These are phyloP conservation scores for Dendryphion nanum DNA, from an alignment of 2,329 filamentous ascomycete species.

Conservation along the genomic window DNA sequence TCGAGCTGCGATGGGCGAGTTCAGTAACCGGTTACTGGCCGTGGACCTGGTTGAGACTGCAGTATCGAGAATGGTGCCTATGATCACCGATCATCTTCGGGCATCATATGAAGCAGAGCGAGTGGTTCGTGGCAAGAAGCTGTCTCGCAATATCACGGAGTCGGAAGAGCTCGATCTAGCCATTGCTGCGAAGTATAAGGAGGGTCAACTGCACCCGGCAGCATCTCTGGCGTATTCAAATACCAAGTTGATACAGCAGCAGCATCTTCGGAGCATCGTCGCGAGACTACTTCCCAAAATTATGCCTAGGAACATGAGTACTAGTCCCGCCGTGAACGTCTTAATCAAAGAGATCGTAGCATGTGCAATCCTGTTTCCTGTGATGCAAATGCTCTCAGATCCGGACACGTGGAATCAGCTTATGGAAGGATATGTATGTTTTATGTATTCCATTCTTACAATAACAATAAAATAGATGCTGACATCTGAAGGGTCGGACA, in stretches of 20 bases:
- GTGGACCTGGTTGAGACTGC: conserved; percentile 82
- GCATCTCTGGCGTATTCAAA: conserved; percentile 81
- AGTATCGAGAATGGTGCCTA: conserved; percentile 79
- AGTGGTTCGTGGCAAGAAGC: conserved; percentile 78
- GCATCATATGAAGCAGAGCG: conserved; percentile 91
- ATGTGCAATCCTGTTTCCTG: conserved; percentile 82
- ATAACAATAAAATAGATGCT: conserved; percentile 7
- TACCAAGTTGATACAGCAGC: conserved; percentile 80
- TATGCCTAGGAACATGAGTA: conserved; percentile 70
- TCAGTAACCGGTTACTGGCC: conserved; percentile 70
- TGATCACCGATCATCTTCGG: conserved; percentile 82
- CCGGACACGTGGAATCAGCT: conserved; percentile 98
- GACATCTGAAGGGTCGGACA: conserved; percentile 60
- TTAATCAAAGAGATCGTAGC: conserved; percentile 87
- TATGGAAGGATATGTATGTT: conserved; percentile 72
- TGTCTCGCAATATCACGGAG: conserved; percentile 88
- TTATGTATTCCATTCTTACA: conserved; percentile 17
- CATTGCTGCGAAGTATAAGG: conserved; percentile 89
- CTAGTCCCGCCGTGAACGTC: conserved; percentile 76
- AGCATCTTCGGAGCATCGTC: conserved; percentile 77
- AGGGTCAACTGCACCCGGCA: conserved; percentile 84
- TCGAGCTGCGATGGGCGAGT: conserved; percentile 66
- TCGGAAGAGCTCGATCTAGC: conserved; percentile 94
- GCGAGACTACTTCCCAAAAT: conserved; percentile 70
- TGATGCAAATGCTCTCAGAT: conserved; percentile 78